phyloP scores from a whole-genome alignment of 768 basidiomycete species.

The Auricularia cornea region DNA sequence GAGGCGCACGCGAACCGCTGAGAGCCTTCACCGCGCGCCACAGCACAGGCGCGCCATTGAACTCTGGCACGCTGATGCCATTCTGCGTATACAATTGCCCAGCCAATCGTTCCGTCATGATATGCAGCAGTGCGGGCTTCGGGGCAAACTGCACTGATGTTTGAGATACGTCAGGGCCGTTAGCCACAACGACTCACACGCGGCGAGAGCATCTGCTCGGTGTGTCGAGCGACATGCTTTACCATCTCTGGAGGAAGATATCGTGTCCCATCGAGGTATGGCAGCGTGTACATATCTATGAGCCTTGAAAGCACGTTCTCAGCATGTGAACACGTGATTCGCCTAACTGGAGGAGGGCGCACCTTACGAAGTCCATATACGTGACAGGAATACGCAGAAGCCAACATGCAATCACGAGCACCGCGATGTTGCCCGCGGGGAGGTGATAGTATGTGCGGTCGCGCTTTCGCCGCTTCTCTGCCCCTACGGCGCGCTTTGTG shows the following conservation, averaged over 20 bases:
- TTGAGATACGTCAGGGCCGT: neutral
- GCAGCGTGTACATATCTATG: slow-evolving; percentile 67
- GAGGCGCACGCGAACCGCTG: slow-evolving; percentile 64
- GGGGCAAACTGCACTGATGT: slow-evolving; percentile 53
- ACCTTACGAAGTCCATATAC: slow-evolving; percentile 70
- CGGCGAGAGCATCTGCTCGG: slow-evolving; percentile 58
- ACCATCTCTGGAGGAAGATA: slow-evolving; percentile 54
- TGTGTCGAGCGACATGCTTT: slow-evolving; percentile 65
- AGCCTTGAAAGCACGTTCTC: slow-evolving; percentile 34
- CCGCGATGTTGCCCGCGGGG: slow-evolving; percentile 48
- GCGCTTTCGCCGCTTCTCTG: neutral
- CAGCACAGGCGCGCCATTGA: slow-evolving; percentile 65
- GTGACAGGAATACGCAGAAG: slow-evolving; percentile 67
- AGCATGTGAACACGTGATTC: neutral
- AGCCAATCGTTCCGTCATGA: slow-evolving; percentile 53
- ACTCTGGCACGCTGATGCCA: slow-evolving; percentile 63
- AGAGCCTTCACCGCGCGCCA: slow-evolving; percentile 67
- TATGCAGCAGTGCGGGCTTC: slow-evolving; percentile 45
- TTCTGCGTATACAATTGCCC: slow-evolving; percentile 35
- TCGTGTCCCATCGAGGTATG: slow-evolving; percentile 67
- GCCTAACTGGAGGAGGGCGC: slow-evolving; percentile 18
- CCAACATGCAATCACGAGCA: slow-evolving; percentile 73
- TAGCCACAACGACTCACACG: slow-evolving; percentile 38
- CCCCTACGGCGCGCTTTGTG: neutral
- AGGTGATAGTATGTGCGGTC: slow-evolving; percentile 22